Evolutionary conservation across 179 eudicot genomes (phyloP).

Genomic region (Dionaea muscipula): DNA sequence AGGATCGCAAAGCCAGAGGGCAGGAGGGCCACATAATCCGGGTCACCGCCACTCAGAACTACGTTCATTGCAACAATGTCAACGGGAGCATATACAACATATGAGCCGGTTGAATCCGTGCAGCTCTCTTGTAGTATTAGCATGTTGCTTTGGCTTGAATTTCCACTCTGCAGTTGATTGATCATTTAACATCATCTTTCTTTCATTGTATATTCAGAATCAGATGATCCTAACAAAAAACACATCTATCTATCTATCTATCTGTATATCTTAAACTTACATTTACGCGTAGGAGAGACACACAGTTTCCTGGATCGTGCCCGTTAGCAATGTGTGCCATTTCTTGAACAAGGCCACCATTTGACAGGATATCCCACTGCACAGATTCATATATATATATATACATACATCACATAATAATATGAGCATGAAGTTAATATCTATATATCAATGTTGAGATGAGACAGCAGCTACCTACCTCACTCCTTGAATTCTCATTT

Average conservation of each 20-base stretch:
- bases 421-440: too few species aligned
- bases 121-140: conserved; percentile 53
- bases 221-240: too few species aligned
- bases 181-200: neutral
- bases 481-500: conserved; percentile 39
- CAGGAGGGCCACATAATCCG: conserved; percentile 42
- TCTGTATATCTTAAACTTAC: conserved; percentile 24
- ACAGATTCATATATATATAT: neutral
- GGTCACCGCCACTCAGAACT: conserved; percentile 47
- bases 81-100: conserved; percentile 50
- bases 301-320: conserved; percentile 45
- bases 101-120: conserved; percentile 48
- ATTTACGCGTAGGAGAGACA: conserved; percentile 42
- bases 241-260: too few species aligned
- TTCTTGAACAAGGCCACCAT: conserved; percentile 47
- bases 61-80: conserved; percentile 47
- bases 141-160: conserved; percentile 57
- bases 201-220: too few species aligned
- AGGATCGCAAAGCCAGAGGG: conserved; percentile 56
- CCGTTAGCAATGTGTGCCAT: conserved; percentile 55
- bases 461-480: conserved; percentile 18
- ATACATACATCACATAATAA: too few species aligned
- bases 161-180: conserved; percentile 25
- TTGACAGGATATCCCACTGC: conserved; percentile 47
- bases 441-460: too few species aligned